Evolutionary conservation across 768 basidiomycete species (phyloP), one percentile per base, ranked within the genome.

Genomic region (Pulveroboletus sp.): DNA sequence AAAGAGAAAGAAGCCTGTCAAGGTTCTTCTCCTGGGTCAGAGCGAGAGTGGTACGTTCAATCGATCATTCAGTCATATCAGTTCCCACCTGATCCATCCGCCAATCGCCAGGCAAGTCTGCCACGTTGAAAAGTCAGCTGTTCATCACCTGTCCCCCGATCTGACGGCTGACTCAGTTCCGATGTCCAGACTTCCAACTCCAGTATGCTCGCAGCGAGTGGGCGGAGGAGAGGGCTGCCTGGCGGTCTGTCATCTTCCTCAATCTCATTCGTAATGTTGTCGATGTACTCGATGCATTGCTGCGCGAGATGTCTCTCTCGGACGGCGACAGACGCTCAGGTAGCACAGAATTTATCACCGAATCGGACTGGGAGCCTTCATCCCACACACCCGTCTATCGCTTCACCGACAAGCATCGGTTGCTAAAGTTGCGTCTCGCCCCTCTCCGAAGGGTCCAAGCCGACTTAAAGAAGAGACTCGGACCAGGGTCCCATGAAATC

Each of bases 181-280:
- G 24, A 7, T 23, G 0, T 7, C 27, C 26, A 81, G 82, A 89
- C 62, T 90, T 89, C 59, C 87, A 90, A 58, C 67, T 90, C 2
- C 81, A 82, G 1, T 87, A 89, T 60, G 82, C 86, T 34, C 74
- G 76, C 34, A 72, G 75, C 45, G 82, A 86, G 60, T 89, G 87
- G 82, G 68, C 74, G 5, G 78, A 84, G 53, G 84, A 89, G 57
- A 80, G 79, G 36, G 70, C 74, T 1, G 78, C 83, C 23, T 91
- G 88, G 88, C 78, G 85, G 19, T 70, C 79, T 14, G 85, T 91
- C 50, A 82, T 91, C 50, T 82, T 85, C 56, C 79, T 90, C 58
- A 91, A 91, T 63, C 79, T 91, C 64, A 76, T 89, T 45, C 81
- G 85, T 60, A 88, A 86, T 53, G 76, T 87, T 58, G 80, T 84